Conservation (phyloP, 139 green algal species). For the Chlamydomonas incerta region DNA sequence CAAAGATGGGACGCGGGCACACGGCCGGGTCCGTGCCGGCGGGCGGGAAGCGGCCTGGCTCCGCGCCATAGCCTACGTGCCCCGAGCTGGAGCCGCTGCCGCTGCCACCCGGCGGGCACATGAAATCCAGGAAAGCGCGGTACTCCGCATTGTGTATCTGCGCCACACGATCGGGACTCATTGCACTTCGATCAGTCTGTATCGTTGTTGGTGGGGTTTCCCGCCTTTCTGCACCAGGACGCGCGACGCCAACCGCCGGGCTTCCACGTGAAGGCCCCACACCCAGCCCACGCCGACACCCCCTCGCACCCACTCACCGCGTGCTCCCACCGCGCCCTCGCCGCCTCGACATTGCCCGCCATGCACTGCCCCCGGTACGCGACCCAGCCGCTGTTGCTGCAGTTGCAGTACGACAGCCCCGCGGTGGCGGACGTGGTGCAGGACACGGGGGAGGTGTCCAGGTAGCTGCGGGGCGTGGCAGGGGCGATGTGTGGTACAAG, state of each 20-base stretch:
- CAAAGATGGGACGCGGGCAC: slow-evolving; percentile 72
- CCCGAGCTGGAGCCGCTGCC: neutral
- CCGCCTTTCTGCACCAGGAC: too few relatives aligned
- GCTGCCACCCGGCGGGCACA: slow-evolving; percentile 58
- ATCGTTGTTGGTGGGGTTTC: too few relatives aligned
- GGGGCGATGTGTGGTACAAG: too few relatives aligned
- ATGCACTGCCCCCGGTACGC: slow-evolving; percentile 27
- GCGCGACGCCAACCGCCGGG: too few relatives aligned
- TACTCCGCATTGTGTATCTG: slow-evolving; percentile 61
- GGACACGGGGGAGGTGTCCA: slow-evolving; percentile 41
- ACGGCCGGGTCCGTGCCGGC: slow-evolving; percentile 54
- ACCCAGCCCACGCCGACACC: too few relatives aligned
- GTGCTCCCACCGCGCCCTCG: slow-evolving; percentile 10
- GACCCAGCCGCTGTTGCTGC: slow-evolving; percentile 20
- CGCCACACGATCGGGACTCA: too few relatives aligned
- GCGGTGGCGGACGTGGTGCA: slow-evolving; percentile 23
- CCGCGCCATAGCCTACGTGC: slow-evolving; percentile 26
- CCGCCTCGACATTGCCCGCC: slow-evolving; percentile 40
- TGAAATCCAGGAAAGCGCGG: slow-evolving; percentile 68
- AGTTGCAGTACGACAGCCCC: slow-evolving; percentile 54
- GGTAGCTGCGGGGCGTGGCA: slow-evolving; percentile 8
- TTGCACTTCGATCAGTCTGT: too few relatives aligned
- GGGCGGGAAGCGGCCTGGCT: slow-evolving; percentile 51
- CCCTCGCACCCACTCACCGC: too few relatives aligned
- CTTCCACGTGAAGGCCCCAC: too few relatives aligned